These are phyloP conservation scores for Tolypocladium sp. DNA, from an alignment of 2,329 filamentous ascomycete genomes.

Conservation along the genomic window DNA sequence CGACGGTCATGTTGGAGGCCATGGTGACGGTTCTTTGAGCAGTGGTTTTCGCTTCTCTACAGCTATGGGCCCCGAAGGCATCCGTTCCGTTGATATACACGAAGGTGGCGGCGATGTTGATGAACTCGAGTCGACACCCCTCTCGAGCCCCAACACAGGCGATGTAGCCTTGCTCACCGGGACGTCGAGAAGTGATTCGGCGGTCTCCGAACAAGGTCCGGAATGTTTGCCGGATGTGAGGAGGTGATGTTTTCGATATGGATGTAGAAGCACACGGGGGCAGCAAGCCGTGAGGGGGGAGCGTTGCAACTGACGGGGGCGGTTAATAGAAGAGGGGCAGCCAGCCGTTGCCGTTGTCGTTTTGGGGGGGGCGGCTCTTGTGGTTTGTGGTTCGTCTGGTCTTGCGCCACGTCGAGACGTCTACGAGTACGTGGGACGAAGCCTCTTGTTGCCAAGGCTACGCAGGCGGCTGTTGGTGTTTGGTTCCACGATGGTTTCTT, in stretches of 20 bases:
- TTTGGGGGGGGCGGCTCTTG: too few species aligned
- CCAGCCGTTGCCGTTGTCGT: neutral
- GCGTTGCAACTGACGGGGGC: neutral
- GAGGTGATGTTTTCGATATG: neutral
- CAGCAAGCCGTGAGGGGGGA: neutral
- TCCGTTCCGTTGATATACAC: neutral
- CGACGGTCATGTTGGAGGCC: constrained; percentile 29
- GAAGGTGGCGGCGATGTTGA: neutral
- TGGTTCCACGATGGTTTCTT: neutral
- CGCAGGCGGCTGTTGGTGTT: neutral
- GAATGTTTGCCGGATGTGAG: neutral
- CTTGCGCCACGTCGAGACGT: too few species aligned
- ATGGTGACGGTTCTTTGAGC: neutral
- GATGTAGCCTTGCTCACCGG: neutral
- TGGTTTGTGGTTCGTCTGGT: too few species aligned
- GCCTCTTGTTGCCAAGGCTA: neutral
- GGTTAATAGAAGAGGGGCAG: neutral
- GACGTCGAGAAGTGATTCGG: neutral
- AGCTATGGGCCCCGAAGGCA: neutral
- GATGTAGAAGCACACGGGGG: neutral
- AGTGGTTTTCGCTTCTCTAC: neutral
- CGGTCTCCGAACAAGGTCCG: neutral
- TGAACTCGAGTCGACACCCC: too few species aligned
- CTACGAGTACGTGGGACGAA: neutral
- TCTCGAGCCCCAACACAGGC: neutral